Percentiles rank a stretch among this genome's conserved stretches.
Evolutionary conservation across 2,329 filamentous ascomycete genomes (phyloP).

Genomic region (Fusarium pseudograminearum): DNA sequence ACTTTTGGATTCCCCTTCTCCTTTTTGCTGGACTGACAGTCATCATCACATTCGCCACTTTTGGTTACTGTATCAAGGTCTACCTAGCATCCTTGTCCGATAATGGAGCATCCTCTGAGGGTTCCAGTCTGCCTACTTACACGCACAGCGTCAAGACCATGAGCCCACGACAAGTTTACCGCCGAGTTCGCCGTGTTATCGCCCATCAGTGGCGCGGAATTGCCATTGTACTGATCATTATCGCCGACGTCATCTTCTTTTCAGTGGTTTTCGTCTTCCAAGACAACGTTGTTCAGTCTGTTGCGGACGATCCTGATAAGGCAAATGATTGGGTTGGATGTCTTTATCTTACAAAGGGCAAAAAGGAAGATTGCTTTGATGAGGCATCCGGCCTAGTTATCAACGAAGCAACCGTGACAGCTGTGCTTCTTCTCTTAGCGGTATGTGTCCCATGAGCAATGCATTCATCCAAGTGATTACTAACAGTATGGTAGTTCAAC

Average conservation of each 20-base stretch:
- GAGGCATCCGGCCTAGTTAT: conserved; percentile 73
- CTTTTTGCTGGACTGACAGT: conserved; percentile 81
- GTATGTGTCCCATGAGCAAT: conserved; percentile 61
- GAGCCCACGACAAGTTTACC: conserved; percentile 88
- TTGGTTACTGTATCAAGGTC: conserved; percentile 93
- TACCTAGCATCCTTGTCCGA: conserved; percentile 88
- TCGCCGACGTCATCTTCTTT: conserved; percentile 94
- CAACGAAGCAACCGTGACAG: conserved; percentile 80
- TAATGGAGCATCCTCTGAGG: conserved; percentile 75
- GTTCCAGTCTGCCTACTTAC: conserved; percentile 77
- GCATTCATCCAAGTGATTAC: neutral
- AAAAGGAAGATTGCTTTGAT: conserved; percentile 75
- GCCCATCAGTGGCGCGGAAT: conserved; percentile 96
- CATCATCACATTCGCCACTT: conserved; percentile 85
- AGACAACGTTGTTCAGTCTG: conserved; percentile 75
- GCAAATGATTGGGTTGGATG: conserved; percentile 78
- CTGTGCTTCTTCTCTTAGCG: conserved; percentile 84
- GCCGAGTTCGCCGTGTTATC: conserved; percentile 86
- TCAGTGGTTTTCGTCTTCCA: conserved; percentile 90
- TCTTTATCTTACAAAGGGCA: conserved; percentile 64
- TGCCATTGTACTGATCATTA: conserved; percentile 87
- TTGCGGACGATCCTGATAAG: conserved; percentile 64
- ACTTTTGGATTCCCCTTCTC: conserved; percentile 91
- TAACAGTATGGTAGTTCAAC: conserved; percentile 68
- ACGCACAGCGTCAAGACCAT: conserved; percentile 79